Evolutionary conservation across 1,139 yeast genomes (phyloP), one percentile per base, ranked within the genome.

Genomic region (Hyphopichia wangnamkhiaoensis): DNA sequence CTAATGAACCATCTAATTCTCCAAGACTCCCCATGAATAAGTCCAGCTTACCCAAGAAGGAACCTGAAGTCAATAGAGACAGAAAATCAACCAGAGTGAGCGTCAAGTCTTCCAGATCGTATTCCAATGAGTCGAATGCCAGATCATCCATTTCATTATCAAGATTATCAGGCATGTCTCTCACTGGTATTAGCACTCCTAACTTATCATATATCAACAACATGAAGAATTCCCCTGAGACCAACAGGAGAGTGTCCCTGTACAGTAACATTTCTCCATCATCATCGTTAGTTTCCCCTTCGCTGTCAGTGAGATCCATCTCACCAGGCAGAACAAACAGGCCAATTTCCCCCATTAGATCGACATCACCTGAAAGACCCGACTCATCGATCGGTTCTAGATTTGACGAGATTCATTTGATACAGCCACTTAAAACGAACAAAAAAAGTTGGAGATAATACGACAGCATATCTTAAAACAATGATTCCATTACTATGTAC

Each of bases 321-420:
- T 29, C 50, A 12, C 30, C 35, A 18, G 25, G 30, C 5, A 12
- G 31, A 29, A 5, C 31, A n/a, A 7, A 8, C 13, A 4, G 27
- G 3, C 33, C 20, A 18, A 15, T 19, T 7, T 37, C 35, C 12
- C 41, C 39, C 21, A 38, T 28, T n/a, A 26, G 37, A 23, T 55
- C 62, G 3, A 57, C 70, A 6, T 63, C 71, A 1, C 69, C 71
- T 2, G 71, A 65, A 25, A 47, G 70, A 37, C 71, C 71, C 1
- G 40, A 50, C 5, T 61, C 69, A 2, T 57, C 71, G 1, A 55
- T 65, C 21, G 73, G 71, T 4, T 63, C 68, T 2, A 44, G 71
- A 23, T 67, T 52, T 42, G 71, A 67, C 37, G 68, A 64, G 27
- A 53, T 56, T 37, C 64, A 65, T 45, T 48, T 66, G 41, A 42